Evolutionary conservation across 352 stramenopile genomes (phyloP).

Genomic region (Pythium apleroticum): DNA sequence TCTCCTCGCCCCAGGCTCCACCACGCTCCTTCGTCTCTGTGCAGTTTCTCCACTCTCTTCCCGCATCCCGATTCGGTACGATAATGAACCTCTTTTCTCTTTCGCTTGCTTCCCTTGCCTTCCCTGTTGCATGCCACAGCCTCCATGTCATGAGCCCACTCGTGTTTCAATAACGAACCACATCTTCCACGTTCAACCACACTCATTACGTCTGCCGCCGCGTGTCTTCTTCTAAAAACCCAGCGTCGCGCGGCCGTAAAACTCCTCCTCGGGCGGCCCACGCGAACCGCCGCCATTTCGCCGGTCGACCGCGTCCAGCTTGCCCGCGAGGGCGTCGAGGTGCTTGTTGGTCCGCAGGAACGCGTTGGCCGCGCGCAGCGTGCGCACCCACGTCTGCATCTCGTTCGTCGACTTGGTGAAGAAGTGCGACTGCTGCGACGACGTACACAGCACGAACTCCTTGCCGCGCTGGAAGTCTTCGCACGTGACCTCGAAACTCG

Average conservation of each 20-base stretch:
- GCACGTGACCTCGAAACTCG: constrained; percentile 81
- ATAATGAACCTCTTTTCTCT: not conserved
- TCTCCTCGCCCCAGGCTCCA: not conserved
- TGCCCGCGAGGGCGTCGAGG: constrained; percentile 32
- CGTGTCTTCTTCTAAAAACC: constrained; percentile 52
- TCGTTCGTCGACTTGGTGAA: constrained; percentile 75
- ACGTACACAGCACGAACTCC: constrained; percentile 81
- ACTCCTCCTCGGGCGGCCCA: constrained; percentile 65
- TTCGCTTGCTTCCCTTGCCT: not conserved
- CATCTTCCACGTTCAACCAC: constrained; percentile 3
- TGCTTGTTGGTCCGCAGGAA: constrained; percentile 56
- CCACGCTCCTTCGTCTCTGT: not conserved
- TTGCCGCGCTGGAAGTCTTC: constrained; percentile 72
- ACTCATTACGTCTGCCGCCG: not conserved
- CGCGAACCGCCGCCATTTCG: constrained; percentile 27
- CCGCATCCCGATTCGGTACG: constrained; percentile 1
- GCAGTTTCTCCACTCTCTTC: not conserved
- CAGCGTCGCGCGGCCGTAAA: constrained; percentile 80
- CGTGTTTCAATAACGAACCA: constrained; percentile 3
- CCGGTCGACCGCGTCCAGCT: constrained; percentile 33
- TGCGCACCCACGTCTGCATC: constrained; percentile 78
- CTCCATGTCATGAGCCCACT: not conserved
- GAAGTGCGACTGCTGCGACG: constrained; percentile 85
- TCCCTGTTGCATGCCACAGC: too few relatives aligned
- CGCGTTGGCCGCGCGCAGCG: constrained; percentile 62